Evolutionary conservation across 495 filamentous ascomycete species (phyloP).

Genomic region (Aspergillus egyptiacus): DNA sequence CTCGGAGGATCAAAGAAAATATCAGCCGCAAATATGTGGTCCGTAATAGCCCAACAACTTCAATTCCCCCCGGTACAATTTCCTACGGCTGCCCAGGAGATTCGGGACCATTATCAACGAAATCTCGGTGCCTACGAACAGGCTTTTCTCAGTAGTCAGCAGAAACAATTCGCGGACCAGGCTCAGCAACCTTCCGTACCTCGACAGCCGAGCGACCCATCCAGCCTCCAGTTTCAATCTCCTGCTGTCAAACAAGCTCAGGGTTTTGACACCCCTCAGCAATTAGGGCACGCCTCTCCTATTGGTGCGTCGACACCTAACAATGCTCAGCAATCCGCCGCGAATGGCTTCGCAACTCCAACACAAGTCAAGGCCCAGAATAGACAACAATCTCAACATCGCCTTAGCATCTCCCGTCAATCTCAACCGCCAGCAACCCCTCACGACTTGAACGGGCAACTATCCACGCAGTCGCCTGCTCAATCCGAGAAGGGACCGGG

Average conservation of each 20-base stretch:
- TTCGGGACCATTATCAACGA: slow-evolving; percentile 65
- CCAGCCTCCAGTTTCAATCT: slow-evolving; percentile 37
- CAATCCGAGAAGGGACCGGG: slow-evolving; percentile 31
- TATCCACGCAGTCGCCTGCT: slow-evolving; percentile 31
- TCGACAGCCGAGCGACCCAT: slow-evolving; percentile 34
- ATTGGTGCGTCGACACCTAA: slow-evolving; percentile 27
- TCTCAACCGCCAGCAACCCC: slow-evolving; percentile 33
- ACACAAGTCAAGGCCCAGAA: slow-evolving; percentile 34
- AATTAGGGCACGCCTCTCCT: slow-evolving; percentile 35
- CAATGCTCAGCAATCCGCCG: slow-evolving; percentile 27
- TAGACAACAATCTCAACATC: slow-evolving; percentile 37
- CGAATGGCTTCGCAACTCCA: slow-evolving; percentile 43
- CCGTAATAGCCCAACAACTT: slow-evolving; percentile 58
- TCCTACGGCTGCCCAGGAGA: slow-evolving; percentile 57
- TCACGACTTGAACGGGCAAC: slow-evolving; percentile 28
- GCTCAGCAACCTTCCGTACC: slow-evolving; percentile 48
- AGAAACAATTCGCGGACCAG: slow-evolving; percentile 45
- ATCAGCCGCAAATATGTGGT: slow-evolving; percentile 62
- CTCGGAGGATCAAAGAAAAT: slow-evolving; percentile 75
- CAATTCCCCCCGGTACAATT: slow-evolving; percentile 61
- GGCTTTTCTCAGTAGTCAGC: slow-evolving; percentile 56
- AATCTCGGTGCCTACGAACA: slow-evolving; percentile 72
- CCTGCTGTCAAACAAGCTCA: slow-evolving; percentile 29
- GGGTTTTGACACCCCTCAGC: slow-evolving; percentile 31
- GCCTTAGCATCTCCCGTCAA: slow-evolving; percentile 33